Evolutionary conservation across 2,329 filamentous ascomycete genomes (phyloP), one percentile per base, ranked within the genome.

Genomic region (Septoria linicola): DNA sequence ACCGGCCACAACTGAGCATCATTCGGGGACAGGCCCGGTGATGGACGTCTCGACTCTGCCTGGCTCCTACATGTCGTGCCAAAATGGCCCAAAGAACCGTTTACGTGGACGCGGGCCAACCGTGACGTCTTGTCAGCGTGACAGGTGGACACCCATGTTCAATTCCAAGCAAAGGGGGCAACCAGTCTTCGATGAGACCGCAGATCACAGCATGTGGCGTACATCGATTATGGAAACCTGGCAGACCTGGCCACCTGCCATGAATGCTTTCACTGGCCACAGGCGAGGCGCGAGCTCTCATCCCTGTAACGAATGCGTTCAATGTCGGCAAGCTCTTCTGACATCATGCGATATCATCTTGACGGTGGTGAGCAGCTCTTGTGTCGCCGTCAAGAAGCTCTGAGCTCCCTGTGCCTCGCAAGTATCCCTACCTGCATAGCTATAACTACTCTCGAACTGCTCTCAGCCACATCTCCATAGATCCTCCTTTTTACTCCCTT

Each of bases 401-500:
- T 39, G 16, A 41, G 32, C 48, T 35, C 35, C 40, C 47, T 55
- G 45, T 46, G 41, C 54, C 40, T 44, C 41, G 31, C 40, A 20
- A 25, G 27, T 10, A 11, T 21, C 11, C 13, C 30, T 32, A 54
- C 19, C 55, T 56, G 47, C 42, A 49, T 51, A 49, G 51, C 54
- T 58, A 60, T 55, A 55, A 52, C 51, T 51, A 54, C 51, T 36
- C 11, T 51, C 53, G 25, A 31, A 30, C 55, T 21, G 31, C 45
- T 35, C 50, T 51, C 54, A 58, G 57, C 57, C 58, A 59, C 56
- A 61, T 36, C 34, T 47, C 47, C 42, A 41, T 20, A 46, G 25
- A 45, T 45, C 35, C 46, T 27, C 41, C 51, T 21, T 51, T 56
- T 45, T 42, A 40, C 45, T 48, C 44, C 65, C 41, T 51, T 41